Evolutionary conservation across 768 basidiomycete genomes (phyloP).

Genomic region (Auriscalpium vulgare): DNA sequence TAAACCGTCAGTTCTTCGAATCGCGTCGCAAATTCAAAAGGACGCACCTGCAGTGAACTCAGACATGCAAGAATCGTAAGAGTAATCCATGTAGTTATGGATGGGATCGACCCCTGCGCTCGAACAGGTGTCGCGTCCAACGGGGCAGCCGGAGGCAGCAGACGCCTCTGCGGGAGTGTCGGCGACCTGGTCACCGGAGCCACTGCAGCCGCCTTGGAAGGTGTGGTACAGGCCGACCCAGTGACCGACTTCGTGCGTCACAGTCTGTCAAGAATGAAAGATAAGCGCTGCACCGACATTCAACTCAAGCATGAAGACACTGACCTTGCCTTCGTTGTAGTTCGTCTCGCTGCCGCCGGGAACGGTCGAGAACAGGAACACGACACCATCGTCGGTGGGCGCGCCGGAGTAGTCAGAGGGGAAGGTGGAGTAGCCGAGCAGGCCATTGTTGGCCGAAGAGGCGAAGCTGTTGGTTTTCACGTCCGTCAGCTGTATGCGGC

Average conservation of each 20-base stretch:
- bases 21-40: too few relatives aligned
- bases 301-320: neutral
- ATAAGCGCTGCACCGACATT: neutral
- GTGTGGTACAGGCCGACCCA: constrained; percentile 56
- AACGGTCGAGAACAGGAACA: constrained; percentile 25
- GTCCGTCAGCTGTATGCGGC: neutral
- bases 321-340: constrained; percentile 29
- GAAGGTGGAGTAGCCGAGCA: constrained; percentile 50
- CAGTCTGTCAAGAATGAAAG: constrained; percentile 23
- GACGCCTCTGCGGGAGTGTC: constrained; percentile 42
- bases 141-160: constrained; percentile 31
- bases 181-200: constrained; percentile 33
- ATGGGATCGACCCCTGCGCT: constrained; percentile 31
- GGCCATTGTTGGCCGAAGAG: too few relatives aligned
- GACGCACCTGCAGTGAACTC: constrained; percentile 36
- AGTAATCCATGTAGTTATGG: constrained; percentile 18
- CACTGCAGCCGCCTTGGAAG: constrained; percentile 43
- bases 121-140: constrained; percentile 22
- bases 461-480: constrained; percentile 29
- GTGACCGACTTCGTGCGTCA: constrained; percentile 54
- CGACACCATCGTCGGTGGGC: constrained; percentile 42
- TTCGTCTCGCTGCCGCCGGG: constrained; percentile 33
- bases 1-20: too few relatives aligned
- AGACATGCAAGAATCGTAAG: constrained; percentile 42
- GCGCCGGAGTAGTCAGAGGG: constrained; percentile 32